Evolutionary conservation across 345 rosid species (phyloP), one percentile per base, ranked within the genome.

Genomic region (Odontarrhena argentea): DNA sequence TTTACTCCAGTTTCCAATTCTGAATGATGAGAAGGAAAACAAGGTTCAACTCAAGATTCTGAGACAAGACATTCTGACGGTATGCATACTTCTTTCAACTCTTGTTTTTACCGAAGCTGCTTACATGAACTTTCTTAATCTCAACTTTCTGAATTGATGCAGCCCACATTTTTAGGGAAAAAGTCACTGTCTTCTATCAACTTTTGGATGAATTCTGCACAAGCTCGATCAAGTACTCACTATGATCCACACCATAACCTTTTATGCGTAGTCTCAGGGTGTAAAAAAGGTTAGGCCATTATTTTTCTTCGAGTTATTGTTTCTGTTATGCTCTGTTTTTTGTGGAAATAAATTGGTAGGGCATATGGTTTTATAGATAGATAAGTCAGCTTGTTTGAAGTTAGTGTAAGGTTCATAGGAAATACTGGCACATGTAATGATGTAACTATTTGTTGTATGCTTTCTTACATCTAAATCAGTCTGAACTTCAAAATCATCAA

Each of bases 241-340:
- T 87, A 91, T 63, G 97, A 88, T 75, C 97, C 96, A 55, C 96
- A 94, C 73, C 96, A 94, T 74, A 90, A 94, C 72, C 81, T 88
- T 26, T 80, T 90, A 42, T 86, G 95, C 64, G 58, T 88, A 40
- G 86, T 94, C 67, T 72, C 83, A 63, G 99, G 97, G 54, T 41
- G 78, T 72, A 90, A 94, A 81, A 81, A 88, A 84, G 96, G 99
- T 90, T 53, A 53, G 1, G 32, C 13, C 65, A 12, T 61, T 55
- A 7, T 51, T 45, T 42, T 47, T 6, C 37, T 46, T 12, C 3
- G 4, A 25, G 40, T 55, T 7, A 15, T 18, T 55, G 26, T 42
- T 50, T 58, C 10, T 38, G 52, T 22, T 56, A 12, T 54, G 22
- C 22, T 18, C 4, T 32, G 36, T 32, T 32, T 3, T 28, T 28